These are phyloP conservation scores for Fusarium anthophilum DNA, from an alignment of 2,329 filamentous ascomycete genomes.

Conservation along the genomic window DNA sequence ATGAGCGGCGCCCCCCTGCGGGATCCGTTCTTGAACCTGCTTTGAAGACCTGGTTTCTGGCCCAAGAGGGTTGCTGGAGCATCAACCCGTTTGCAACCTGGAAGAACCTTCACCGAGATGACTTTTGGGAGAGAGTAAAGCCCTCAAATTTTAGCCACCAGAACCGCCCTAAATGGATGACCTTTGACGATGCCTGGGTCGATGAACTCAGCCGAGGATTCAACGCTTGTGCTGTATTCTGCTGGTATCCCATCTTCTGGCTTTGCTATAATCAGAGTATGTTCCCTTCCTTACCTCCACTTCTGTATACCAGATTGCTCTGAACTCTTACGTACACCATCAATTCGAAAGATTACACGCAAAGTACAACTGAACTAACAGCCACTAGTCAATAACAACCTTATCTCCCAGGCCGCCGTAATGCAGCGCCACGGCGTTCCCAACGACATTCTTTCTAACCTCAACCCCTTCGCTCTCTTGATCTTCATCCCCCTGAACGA, in stretches of 20 bases:
- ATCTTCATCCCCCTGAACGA: constrained; percentile 79
- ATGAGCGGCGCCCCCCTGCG: constrained; percentile 66
- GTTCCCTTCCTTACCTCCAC: too few relatives aligned
- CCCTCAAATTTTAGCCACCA: constrained; percentile 68
- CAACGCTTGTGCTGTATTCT: constrained; percentile 73
- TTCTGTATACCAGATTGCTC: too few relatives aligned
- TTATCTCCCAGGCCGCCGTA: constrained; percentile 69
- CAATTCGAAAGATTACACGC: too few relatives aligned
- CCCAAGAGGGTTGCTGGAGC: constrained; percentile 75
- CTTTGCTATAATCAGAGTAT: constrained; percentile 57
- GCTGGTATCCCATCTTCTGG: constrained; percentile 73
- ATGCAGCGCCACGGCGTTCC: constrained; percentile 76
- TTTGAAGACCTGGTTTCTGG: constrained; percentile 66
- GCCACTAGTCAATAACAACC: constrained; percentile 62
- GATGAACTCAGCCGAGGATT: constrained; percentile 77
- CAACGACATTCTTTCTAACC: constrained; percentile 79
- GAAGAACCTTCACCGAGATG: constrained; percentile 64
- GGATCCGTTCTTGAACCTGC: constrained; percentile 76
- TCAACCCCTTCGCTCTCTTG: constrained; percentile 78
- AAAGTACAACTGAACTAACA: too few relatives aligned
- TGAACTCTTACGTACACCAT: too few relatives aligned
- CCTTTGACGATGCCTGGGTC: constrained; percentile 82
- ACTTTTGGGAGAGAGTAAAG: constrained; percentile 75
- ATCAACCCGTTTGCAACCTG: constrained; percentile 70
- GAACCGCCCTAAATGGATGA: constrained; percentile 74